Conservation (phyloP, 176 grass and related monocot species). For the Avena atlantica region DNA sequence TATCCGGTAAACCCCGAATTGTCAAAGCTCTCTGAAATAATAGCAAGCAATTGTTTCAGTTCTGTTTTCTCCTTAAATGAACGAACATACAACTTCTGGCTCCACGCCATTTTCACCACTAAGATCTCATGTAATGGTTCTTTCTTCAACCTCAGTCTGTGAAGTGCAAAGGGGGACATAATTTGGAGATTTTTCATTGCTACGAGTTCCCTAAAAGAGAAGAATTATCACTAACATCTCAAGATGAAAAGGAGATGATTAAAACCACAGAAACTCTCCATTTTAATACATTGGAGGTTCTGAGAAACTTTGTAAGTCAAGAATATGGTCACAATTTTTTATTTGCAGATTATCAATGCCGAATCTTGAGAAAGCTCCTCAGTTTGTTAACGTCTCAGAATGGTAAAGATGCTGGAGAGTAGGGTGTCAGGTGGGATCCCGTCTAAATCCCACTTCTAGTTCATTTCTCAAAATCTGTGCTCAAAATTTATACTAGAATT, state of each 20-base stretch:
- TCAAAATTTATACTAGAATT: too few species aligned
- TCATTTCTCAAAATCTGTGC: too few species aligned
- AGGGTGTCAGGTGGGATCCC: too few species aligned
- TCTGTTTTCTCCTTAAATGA: too few species aligned
- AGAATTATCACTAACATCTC: not conserved
- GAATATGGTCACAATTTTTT: not conserved
- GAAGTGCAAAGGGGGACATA: not conserved
- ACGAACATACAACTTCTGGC: too few species aligned
- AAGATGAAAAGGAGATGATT: not conserved
- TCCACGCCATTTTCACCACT: not conserved
- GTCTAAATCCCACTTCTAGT: too few species aligned
- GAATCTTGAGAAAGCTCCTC: not conserved
- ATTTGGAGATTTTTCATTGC: not conserved
- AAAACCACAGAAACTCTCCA: not conserved
- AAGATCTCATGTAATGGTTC: not conserved
- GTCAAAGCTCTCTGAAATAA: too few species aligned
- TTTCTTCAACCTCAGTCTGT: not conserved
- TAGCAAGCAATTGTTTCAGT: not conserved
- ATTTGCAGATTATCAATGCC: not conserved
- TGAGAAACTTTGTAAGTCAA: not conserved
- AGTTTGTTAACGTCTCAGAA: not conserved
- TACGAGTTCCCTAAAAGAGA: not conserved
- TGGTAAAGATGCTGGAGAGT: slow-evolving; percentile 13
- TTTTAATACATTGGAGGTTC: not conserved
- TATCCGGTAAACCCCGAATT: too few species aligned